Base-by-base conservation (phyloP, 805 yeast genomes). In the Sugiyamaella marilandica region DNA sequence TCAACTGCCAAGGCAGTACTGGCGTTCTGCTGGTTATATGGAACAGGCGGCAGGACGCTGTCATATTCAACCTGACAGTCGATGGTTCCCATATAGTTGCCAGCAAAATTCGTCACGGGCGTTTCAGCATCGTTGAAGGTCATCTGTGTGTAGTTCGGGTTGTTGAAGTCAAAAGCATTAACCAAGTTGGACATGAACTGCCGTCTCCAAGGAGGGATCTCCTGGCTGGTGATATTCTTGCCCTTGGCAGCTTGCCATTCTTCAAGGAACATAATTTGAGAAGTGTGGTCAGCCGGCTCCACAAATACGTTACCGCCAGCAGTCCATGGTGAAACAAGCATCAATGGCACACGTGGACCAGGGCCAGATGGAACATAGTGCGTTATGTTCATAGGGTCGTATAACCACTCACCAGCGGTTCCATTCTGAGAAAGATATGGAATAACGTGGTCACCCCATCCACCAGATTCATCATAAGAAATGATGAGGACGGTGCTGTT, bases 381-480 rank as follows among this genome's bases (percentile, higher is more conserved):
- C 5, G 36, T 19, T 11, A 50, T 52, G 49, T 53, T 49, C 21
- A 48, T 53, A 34, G 59, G 59, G 49, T 61, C 61, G 9, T 51
- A 50, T 32, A 55, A 35, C 65, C 65, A 62, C 46, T 62, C 63
- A n/a, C 61, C 62, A 24, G 49, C 53, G 35, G 64, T 62, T 13
- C 64, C 65, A 39, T 55, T 52, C 33, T 63, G 63, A 26, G 65
- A 29, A n/a, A 56, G 43, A 51, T 56, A 59, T n/a, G 65, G 65
- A 21, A 52, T 51, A 41, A 62, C 65, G 45, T 62, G 65, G 49
- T 60, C 65, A 47, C 64, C 64, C 58, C 57, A 62, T 49, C 64
- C 65, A 26, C 65, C 65, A 45, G 65, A 59, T 48, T 62, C 65
- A 47, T 62, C 65, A 41, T 61, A 62, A 13, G 63, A 53, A 41